Evolutionary conservation across 108 stramenopile species (phyloP), one percentile per base, ranked within the genome.

Genomic region (Nannochloropsis gaditana): DNA sequence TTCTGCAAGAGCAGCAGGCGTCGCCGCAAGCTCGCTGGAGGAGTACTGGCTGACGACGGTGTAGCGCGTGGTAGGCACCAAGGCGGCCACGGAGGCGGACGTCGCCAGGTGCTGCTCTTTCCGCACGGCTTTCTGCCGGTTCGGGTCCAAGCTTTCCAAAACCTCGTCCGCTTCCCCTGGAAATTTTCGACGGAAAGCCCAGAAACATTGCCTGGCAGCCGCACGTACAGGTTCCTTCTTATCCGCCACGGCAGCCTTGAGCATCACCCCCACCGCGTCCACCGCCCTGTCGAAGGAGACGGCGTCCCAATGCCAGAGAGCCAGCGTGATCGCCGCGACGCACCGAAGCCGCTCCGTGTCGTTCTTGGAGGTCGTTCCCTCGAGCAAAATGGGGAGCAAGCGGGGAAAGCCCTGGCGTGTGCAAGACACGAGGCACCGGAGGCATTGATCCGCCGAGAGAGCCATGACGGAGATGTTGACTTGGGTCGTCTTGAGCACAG

Each of bases 161-260:
- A 73, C 59, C 59, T 15, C 59, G 15, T 73, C 59, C 19, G 59
- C 59, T n/a, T 15, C 59, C n/a, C 15, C 5, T n/a, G 59, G 59
- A n/a, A 73, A 73, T 8, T 73, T 73, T 15, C 59, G 59, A n/a
- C n/a, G 59, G 8, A 5, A 73, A 6, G 59, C 59, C 59, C 59
- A 73, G 6, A 73, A 73, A 73, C 59, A 73, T n/a, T n/a, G n/a
- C n/a, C 59, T 15, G 15, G 59, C 59, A 15, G 59, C 59, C 59
- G n/a, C 59, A 6, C 59, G 59, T 0, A 73, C 59, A 4, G 59
- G 59, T 6, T 73, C 59, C 59, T 73, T 73, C 8, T 73, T 73
- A 73, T 73, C 59, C 59, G 59, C 59, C 4, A 73, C 59, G 4
- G 59, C 59, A 73, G 59, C 59, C 59, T 73, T 73, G 59, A 73